A percentile compares a stretch with the other conserved stretches of the same genome.
Conservation (phyloP, 2,329 filamentous ascomycete species). For the Davidsoniella virescens region DNA sequence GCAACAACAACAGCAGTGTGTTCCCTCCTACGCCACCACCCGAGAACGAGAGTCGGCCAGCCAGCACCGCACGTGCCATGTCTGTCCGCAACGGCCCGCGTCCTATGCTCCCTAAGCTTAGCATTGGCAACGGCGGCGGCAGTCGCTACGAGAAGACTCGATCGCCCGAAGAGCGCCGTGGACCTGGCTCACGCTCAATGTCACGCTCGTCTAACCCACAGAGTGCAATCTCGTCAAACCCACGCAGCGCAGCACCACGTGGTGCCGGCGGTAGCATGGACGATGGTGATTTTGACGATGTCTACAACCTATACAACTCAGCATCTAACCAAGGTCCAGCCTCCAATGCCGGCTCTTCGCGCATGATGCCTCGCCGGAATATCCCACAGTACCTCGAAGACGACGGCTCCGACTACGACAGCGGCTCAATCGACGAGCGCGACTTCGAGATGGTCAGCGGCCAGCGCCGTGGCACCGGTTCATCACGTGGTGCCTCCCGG, state of each 20-base stretch:
- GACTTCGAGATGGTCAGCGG: conserved; percentile 63
- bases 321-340: conserved; percentile 27
- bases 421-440: conserved; percentile 53
- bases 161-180: conserved; percentile 24
- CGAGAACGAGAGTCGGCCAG: conserved; percentile 52
- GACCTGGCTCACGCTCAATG: conserved; percentile 6
- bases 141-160: conserved; percentile 37
- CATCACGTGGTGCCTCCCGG: conserved; percentile 37
- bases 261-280: conserved; percentile 12
- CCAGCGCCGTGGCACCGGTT: conserved; percentile 27
- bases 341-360: conserved; percentile 24
- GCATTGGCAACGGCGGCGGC: conserved; percentile 34
- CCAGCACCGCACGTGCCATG: conserved; percentile 33
- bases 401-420: conserved; percentile 55
- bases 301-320: conserved; percentile 13
- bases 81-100: conserved; percentile 47
- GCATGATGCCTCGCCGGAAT: conserved; percentile 26
- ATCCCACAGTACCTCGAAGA: conserved; percentile 52
- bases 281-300: conserved; percentile 22
- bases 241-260: conserved; percentile 12
- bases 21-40: conserved; percentile 98
- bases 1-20: conserved; percentile 44
- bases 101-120: conserved; percentile 45
- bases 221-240: conserved; percentile 8
- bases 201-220: conserved; percentile 8